These are phyloP conservation scores for Tolypocladium cylindrosporum DNA, from an alignment of 2,329 filamentous ascomycete species.

Conservation along the genomic window DNA sequence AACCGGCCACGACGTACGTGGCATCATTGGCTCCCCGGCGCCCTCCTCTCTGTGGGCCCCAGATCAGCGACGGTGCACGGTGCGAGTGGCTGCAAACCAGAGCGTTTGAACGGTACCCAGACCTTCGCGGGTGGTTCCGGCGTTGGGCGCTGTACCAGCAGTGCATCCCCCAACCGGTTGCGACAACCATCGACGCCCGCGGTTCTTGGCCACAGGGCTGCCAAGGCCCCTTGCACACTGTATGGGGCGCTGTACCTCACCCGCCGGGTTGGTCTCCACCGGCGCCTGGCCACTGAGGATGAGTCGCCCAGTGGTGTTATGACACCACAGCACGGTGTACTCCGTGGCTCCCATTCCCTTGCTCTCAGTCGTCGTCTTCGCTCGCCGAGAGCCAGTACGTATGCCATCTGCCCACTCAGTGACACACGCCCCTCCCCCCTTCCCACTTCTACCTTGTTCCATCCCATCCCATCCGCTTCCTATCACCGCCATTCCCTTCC, in stretches of 20 bases:
- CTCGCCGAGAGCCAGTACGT: not conserved
- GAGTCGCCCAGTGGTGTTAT: not conserved
- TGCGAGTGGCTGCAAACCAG: not conserved
- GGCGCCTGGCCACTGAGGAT: not conserved
- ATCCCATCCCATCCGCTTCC: conserved; percentile 20
- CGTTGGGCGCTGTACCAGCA: not conserved
- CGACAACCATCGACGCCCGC: not conserved
- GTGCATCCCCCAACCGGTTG: not conserved
- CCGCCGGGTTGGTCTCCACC: not conserved
- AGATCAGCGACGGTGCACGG: not conserved
- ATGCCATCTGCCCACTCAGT: conserved; percentile 10
- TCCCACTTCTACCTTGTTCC: conserved; percentile 21
- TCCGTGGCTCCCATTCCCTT: not conserved
- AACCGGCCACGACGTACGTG: not conserved
- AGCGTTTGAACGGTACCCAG: not conserved
- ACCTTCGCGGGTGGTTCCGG: no score
- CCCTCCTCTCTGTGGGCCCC: not conserved
- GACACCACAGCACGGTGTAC: not conserved
- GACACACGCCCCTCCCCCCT: conserved; percentile 14
- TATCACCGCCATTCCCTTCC: conserved; percentile 24
- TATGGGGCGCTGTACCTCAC: not conserved
- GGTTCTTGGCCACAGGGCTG: not conserved
- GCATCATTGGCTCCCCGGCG: not conserved
- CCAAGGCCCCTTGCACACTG: not conserved
- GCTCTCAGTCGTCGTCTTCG: not conserved